Percentiles rank a stretch among this genome's conserved stretches.
These are phyloP conservation scores for Keqinozyma sinolaborantium DNA, from an alignment of 1,139 yeast genomes.

Conservation along the genomic window DNA sequence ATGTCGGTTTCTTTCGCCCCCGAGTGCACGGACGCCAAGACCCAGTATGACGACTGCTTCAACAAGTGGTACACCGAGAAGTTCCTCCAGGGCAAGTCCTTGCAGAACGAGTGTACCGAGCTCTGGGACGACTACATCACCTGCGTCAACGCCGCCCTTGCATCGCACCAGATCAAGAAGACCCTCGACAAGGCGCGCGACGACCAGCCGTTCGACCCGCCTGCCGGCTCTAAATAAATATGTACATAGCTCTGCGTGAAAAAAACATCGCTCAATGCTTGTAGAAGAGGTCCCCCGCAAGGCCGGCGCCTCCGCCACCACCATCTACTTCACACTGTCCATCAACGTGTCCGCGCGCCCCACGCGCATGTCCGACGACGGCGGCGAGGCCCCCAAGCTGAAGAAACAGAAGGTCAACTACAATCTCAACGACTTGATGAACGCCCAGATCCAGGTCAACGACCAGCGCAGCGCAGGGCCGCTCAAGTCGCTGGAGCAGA, in stretches of 20 bases:
- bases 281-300: constrained; percentile 46
- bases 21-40: constrained; percentile 86
- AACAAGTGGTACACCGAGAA: constrained; percentile 95
- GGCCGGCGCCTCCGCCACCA: constrained; percentile 28
- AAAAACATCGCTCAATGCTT: constrained; percentile 21
- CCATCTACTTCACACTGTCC: constrained; percentile 43
- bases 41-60: constrained; percentile 87
- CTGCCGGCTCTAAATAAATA: no score
- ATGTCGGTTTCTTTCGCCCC: constrained; percentile 97
- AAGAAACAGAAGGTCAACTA: constrained; percentile 43
- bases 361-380: constrained; percentile 15
- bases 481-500: constrained; percentile 40
- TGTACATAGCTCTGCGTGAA: not conserved
- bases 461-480: constrained; percentile 30
- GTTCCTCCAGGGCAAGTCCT: constrained; percentile 65
- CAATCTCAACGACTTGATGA: constrained; percentile 42
- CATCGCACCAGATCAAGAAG: constrained; percentile 71
- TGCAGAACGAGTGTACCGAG: constrained; percentile 85
- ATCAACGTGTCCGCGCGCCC: constrained; percentile 43
- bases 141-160: constrained; percentile 77
- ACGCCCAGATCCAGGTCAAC: constrained; percentile 39
- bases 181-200: constrained; percentile 88
- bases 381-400: constrained; percentile 16
- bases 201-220: constrained; percentile 72
- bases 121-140: constrained; percentile 84